Conservation (phyloP, 2,329 filamentous ascomycete species). For the Ilyonectria sp. region DNA sequence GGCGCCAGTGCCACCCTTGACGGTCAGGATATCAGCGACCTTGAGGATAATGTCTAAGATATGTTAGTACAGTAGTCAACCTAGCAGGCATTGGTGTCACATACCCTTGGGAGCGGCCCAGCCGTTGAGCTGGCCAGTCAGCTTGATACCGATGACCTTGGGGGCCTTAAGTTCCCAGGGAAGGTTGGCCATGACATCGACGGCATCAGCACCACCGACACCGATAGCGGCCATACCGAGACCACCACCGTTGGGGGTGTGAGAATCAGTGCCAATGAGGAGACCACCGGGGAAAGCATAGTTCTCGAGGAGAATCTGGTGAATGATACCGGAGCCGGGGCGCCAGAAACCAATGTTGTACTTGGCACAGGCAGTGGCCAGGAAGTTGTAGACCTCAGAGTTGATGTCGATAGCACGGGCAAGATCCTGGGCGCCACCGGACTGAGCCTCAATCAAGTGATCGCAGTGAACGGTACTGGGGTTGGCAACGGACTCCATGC, state of each 20-base stretch:
- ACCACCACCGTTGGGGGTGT: conserved; percentile 97
- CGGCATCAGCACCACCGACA: conserved; percentile 97
- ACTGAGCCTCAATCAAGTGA: conserved; percentile 98
- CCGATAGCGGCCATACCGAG: conserved; percentile 95
- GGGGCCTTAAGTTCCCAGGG: conserved; percentile 99
- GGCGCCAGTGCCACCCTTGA: conserved; percentile 96
- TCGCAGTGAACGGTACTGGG: conserved; percentile 98
- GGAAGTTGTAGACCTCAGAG: conserved; percentile 99
- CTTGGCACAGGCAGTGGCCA: conserved; percentile 94
- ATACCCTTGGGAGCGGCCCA: conserved; percentile 95
- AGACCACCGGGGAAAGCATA: conserved; percentile 99
- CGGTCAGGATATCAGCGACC: conserved; percentile 95
- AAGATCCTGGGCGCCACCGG: conserved; percentile 95
- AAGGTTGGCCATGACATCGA: conserved; percentile 97
- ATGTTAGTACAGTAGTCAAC: conserved; percentile 19
- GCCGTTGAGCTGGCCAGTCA: conserved; percentile 89
- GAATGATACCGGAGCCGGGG: conserved; percentile 98
- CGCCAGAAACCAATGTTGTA: conserved; percentile 99
- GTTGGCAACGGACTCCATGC: conserved; percentile 95
- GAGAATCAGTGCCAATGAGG: conserved; percentile 97
- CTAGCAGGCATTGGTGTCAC: conserved; percentile 47
- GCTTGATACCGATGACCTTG: conserved; percentile 95
- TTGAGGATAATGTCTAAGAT: conserved; percentile 91
- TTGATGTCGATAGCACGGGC: conserved; percentile 92
- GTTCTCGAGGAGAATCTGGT: conserved; percentile 99